Evolutionary conservation across 805 yeast genomes (phyloP), one percentile per base, ranked within the genome.

Genomic region (Sugiyamaella floridensis): DNA sequence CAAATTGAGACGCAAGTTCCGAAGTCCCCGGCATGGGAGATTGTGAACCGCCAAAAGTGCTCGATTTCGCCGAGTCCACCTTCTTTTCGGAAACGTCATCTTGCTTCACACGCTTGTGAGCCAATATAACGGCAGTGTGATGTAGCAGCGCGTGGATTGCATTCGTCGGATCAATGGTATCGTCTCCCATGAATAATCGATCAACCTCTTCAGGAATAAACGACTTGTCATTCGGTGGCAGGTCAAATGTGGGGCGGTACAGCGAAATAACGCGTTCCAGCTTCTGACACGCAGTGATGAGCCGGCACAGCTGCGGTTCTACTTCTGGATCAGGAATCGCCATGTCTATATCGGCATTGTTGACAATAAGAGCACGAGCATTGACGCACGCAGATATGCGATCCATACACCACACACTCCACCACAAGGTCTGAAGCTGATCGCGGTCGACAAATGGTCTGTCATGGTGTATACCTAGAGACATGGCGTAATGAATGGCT

Each of bases 401-500:
- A 54, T 71, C 76, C 56, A 71, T 60, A 42, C 75, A 64, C 63
- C 72, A 70, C 15, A 71, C 49, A 43, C 70, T 58, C 76, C 76
- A 72, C 73, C 74, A 71, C 7, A 68, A 55, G 29, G 59, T 62
- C 14, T 62, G 57, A 40, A 68, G 58, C 19, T 63, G 62, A 14
- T 58, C 58, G 45, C 63, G 63, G 43, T 65, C 69, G 9, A 66
- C 64, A 55, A 66, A 67, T 1, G 67, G 64, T 8, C 67, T 52
- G 34, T 71, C 70, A 48, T 71, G 75, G 43, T 72, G 76, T 22
- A 72, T 59, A 5, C 75, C 74, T 12, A 72, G 62, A 3, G 72
- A 64, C 29, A 64, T 65, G 14, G 75, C 73, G 55, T 68, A 70
- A 57, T 72, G 75, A 10, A 72, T 61, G 1, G 75, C 71, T 43